A percentile compares a stretch with the other conserved stretches of the same genome.
phyloP scores from a whole-genome alignment of 2,329 filamentous ascomycete genomes.

The Arachnomyces sp. region DNA sequence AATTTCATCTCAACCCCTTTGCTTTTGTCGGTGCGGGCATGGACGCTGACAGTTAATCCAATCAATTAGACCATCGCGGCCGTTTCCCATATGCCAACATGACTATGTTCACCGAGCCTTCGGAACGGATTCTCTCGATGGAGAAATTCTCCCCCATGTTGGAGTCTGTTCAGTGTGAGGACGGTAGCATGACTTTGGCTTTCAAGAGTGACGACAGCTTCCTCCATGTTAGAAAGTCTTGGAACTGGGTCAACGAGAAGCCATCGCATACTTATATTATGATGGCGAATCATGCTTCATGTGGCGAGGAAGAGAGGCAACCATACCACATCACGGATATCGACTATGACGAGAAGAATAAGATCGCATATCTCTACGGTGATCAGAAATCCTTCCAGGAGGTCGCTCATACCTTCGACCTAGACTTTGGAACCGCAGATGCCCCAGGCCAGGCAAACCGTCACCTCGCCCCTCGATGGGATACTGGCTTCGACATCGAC shows the following conservation, averaged over 20 bases:
- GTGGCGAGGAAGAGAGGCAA: slow-evolving; percentile 1
- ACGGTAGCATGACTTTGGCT: background rate
- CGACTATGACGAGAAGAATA: slow-evolving; percentile 6
- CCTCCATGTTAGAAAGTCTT: slow-evolving; percentile 4
- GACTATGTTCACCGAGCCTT: slow-evolving; percentile 4
- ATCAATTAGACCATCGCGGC: too few relatives aligned
- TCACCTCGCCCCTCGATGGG: too few relatives aligned
- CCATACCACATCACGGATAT: slow-evolving; percentile 3
- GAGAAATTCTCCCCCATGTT: slow-evolving; percentile 3
- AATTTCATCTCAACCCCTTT: too few relatives aligned
- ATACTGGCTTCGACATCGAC: too few relatives aligned
- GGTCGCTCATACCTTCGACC: slow-evolving; percentile 4
- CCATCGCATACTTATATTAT: slow-evolving; percentile 4
- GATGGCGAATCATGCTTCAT: slow-evolving; percentile 3
- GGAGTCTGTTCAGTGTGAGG: slow-evolving; percentile 1
- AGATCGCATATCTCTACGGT: slow-evolving; percentile 4
- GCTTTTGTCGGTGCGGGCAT: too few relatives aligned
- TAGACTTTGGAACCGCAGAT: slow-evolving; percentile 2
- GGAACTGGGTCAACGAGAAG: slow-evolving; percentile 5
- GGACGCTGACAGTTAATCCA: too few relatives aligned
- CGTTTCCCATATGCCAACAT: too few relatives aligned
- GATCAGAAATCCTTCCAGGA: slow-evolving; percentile 3
- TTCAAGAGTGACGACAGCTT: slow-evolving; percentile 4
- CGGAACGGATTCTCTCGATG: slow-evolving; percentile 4
- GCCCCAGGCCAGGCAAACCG: background rate